Conservation (phyloP, 139 green algal species). For the Chlamydomonas sp. region DNA sequence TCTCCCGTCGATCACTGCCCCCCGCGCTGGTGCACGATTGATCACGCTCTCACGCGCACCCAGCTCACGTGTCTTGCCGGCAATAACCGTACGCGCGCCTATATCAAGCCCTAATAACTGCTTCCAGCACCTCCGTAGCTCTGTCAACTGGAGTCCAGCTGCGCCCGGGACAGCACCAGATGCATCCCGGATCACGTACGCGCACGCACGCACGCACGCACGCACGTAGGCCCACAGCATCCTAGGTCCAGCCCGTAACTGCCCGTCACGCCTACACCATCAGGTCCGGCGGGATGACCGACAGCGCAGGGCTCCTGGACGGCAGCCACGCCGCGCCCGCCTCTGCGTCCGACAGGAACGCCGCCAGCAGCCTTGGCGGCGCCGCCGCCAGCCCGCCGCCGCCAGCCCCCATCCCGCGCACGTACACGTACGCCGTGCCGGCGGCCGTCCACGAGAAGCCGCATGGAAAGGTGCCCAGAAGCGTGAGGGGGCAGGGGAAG, state of each 20-base stretch:
- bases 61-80: no score
- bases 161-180: no score
- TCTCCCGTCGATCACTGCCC: no score
- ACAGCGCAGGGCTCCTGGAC: neutral
- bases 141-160: no score
- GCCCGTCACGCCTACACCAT: conserved; percentile 7
- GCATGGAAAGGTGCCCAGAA: conserved; percentile 39
- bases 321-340: conserved; percentile 7
- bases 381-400: neutral
- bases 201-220: no score
- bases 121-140: no score
- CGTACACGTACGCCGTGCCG: conserved; percentile 42
- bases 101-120: no score
- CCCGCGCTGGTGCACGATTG: no score
- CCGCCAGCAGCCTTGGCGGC: conserved; percentile 18
- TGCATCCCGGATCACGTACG: no score
- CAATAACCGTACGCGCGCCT: no score
- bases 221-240: no score
- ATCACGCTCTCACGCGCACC: no score
- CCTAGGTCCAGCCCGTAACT: neutral
- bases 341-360: conserved; percentile 4
- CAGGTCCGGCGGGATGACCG: neutral
- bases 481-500: conserved; percentile 38
- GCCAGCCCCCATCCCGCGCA: neutral
- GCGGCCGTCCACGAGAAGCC: conserved; percentile 30